A percentile compares a stretch with the other conserved stretches of the same genome.
Conservation (phyloP, 176 grass and related monocot species). For the Triticum turgidum region DNA sequence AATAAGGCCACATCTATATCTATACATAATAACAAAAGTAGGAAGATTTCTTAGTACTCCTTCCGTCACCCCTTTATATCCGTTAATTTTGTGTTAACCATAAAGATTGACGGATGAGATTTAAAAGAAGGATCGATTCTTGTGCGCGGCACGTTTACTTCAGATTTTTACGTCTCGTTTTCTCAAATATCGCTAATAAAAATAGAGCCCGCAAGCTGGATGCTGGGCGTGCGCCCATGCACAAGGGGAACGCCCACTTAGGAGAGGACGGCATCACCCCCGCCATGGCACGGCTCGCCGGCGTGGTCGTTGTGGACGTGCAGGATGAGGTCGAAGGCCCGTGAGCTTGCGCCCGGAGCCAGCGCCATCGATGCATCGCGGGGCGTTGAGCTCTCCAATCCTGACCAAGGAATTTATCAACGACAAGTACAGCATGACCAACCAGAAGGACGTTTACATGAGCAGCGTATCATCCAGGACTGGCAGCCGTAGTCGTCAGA, state of each 20-base stretch:
- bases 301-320: slow-evolving; percentile 17
- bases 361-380: no score
- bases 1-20: no score
- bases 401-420: background rate
- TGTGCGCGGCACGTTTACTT: no score
- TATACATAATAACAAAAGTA: no score
- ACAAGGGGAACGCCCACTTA: slow-evolving; percentile 27
- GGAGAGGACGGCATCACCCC: slow-evolving; percentile 1
- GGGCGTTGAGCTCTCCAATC: background rate
- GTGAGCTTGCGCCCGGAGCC: background rate
- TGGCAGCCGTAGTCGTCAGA: background rate
- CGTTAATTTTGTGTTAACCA: no score
- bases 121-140: no score
- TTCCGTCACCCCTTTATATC: no score
- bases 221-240: background rate
- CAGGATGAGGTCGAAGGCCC: slow-evolving; percentile 5
- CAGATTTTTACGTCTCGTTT: no score
- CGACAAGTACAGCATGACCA: background rate
- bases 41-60: no score
- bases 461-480: background rate
- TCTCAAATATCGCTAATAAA: no score
- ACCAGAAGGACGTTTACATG: background rate
- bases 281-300: background rate
- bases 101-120: no score
- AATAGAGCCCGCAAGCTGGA: background rate